These are phyloP conservation scores for Nemophila menziesii DNA, from an alignment of 257 asterid species.

Conservation along the genomic window DNA sequence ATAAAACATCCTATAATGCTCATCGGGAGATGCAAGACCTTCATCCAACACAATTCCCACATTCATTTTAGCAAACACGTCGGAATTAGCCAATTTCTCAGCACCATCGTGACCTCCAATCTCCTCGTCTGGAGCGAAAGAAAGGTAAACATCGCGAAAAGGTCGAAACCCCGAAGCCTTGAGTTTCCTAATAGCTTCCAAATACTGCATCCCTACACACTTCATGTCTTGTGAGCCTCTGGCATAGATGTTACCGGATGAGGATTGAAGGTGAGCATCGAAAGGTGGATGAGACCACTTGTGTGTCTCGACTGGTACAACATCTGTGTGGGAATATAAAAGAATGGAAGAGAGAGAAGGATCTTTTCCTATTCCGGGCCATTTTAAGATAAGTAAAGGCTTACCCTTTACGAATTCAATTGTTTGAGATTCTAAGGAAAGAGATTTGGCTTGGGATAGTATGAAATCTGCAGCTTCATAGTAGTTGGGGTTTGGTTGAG, in stretches of 20 bases:
- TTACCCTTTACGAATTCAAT: constrained; percentile 58
- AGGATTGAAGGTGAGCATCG: constrained; percentile 49
- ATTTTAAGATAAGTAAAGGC: constrained; percentile 64
- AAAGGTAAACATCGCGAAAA: constrained; percentile 53
- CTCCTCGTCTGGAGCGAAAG: constrained; percentile 97
- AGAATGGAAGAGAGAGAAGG: constrained; percentile 73
- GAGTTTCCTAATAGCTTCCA: constrained; percentile 80
- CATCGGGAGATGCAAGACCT: constrained; percentile 70
- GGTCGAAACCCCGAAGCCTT: constrained; percentile 57
- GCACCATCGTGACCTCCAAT: constrained; percentile 90
- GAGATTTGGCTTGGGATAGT: constrained; percentile 51
- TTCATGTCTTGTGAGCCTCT: constrained; percentile 99
- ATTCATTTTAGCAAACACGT: constrained; percentile 56
- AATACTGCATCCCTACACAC: constrained; percentile 76
- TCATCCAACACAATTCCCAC: constrained; percentile 86
- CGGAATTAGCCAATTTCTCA: constrained; percentile 60
- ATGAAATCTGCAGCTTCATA: constrained; percentile 55
- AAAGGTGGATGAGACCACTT: constrained; percentile 89
- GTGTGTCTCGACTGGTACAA: constrained; percentile 71
- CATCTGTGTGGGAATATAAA: constrained; percentile 93
- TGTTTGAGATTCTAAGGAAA: constrained; percentile 41
- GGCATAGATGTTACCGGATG: constrained; percentile 68
- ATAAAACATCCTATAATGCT: constrained; percentile 55
- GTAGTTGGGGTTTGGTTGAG: constrained; percentile 81
- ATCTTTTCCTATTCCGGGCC: constrained; percentile 55